Conservation (phyloP, 2,329 filamentous ascomycete genomes). For the Fusarium pininemorale region DNA sequence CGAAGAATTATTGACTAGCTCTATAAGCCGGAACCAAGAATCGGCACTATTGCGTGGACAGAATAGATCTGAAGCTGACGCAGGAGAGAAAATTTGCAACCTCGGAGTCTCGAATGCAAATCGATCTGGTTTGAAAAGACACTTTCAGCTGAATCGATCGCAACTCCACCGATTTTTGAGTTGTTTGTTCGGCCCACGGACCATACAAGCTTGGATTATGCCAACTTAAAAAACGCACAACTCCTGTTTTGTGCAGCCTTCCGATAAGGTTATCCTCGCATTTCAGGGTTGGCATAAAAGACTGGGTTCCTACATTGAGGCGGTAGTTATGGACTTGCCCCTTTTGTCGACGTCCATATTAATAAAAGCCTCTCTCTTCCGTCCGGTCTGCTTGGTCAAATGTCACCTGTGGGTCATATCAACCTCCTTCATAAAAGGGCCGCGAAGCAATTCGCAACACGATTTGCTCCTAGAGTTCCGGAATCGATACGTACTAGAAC, state of each 20-base stretch:
- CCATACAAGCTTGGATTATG: neutral
- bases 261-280: conserved; percentile 24
- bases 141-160: conserved; percentile 18
- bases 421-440: conserved; percentile 34
- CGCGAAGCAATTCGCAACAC: conserved; percentile 26
- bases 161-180: neutral
- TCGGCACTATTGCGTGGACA: neutral
- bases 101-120: neutral
- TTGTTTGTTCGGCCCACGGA: neutral
- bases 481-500: neutral
- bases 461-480: conserved; percentile 12
- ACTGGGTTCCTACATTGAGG: conserved; percentile 30
- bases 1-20: neutral
- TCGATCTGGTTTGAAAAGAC: neutral
- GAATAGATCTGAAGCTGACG: neutral
- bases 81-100: neutral
- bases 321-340: conserved; percentile 20
- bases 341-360: conserved; percentile 10
- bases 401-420: conserved; percentile 29
- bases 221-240: conserved; percentile 2
- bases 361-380: conserved; percentile 1
- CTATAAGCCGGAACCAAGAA: neutral
- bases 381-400: conserved; percentile 7
- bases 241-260: conserved; percentile 21
- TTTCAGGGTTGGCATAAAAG: conserved; percentile 12